These are phyloP conservation scores for Vickermania spadyakhi DNA, from an alignment of 208 protist genomes.

Conservation along the genomic window DNA sequence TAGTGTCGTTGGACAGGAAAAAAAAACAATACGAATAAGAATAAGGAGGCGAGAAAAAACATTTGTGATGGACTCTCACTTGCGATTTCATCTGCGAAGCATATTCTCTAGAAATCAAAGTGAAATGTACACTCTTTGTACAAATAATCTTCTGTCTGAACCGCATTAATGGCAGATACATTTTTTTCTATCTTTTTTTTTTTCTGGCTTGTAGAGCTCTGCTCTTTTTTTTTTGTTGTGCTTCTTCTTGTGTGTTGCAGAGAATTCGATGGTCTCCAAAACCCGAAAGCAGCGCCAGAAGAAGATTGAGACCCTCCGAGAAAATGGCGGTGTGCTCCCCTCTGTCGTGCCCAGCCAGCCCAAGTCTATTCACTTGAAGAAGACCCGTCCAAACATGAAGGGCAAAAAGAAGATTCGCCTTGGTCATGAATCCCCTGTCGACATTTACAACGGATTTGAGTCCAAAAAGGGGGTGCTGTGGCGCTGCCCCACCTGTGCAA, in stretches of 20 bases:
- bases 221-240: not conserved
- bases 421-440: constrained; percentile 64
- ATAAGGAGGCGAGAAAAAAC: no score
- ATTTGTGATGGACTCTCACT: no score
- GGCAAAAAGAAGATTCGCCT: constrained; percentile 87
- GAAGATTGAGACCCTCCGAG: constrained; percentile 49
- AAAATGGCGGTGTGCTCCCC: constrained; percentile 57
- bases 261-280: constrained; percentile 82
- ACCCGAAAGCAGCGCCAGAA: constrained; percentile 80
- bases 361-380: constrained; percentile 84
- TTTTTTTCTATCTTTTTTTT: not conserved
- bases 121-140: not conserved
- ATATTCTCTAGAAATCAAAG: no score
- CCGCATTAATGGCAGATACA: not conserved
- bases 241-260: not conserved
- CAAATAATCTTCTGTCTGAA: not conserved
- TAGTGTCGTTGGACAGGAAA: no score
- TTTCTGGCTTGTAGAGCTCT: not conserved
- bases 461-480: constrained; percentile 76
- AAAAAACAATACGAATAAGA: no score
- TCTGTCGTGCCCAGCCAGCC: constrained; percentile 40
- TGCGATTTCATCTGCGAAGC: no score
- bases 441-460: constrained; percentile 85
- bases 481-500: constrained; percentile 56
- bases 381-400: constrained; percentile 84